Evolutionary conservation across 2,329 filamentous ascomycete genomes (phyloP).

Genomic region (Fusarium oligoseptatum): DNA sequence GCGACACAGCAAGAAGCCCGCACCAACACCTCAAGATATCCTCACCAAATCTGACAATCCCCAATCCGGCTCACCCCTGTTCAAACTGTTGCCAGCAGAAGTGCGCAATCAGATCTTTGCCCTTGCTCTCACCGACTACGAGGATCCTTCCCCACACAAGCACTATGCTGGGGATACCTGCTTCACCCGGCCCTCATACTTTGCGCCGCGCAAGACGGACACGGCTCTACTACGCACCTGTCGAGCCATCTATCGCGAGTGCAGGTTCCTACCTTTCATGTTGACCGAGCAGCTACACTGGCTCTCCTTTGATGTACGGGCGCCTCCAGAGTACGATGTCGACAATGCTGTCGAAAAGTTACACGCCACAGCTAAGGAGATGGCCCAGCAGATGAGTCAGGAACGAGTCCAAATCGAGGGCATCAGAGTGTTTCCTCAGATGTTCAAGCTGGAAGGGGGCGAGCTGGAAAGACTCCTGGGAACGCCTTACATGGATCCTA

Average conservation of each 20-base stretch:
- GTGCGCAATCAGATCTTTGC: slow-evolving; percentile 63
- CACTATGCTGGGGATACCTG: slow-evolving; percentile 50
- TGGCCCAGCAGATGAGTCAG: slow-evolving; percentile 39
- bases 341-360: not conserved
- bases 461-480: slow-evolving; percentile 45
- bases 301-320: slow-evolving; percentile 48
- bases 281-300: slow-evolving; percentile 57
- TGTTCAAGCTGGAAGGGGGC: slow-evolving; percentile 54
- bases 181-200: slow-evolving; percentile 58
- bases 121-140: slow-evolving; percentile 54
- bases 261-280: slow-evolving; percentile 58
- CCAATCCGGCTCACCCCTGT: slow-evolving; percentile 49
- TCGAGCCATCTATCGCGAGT: slow-evolving; percentile 56
- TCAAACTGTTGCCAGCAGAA: slow-evolving; percentile 60
- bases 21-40: not conserved
- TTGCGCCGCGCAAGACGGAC: slow-evolving; percentile 52
- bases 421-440: slow-evolving; percentile 59
- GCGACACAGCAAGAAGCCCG: not conserved
- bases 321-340: slow-evolving; percentile 45
- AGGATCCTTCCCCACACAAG: slow-evolving; percentile 46
- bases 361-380: slow-evolving; percentile 18
- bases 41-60: not conserved
- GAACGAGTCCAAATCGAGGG: slow-evolving; percentile 45
- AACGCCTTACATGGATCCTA: slow-evolving; percentile 50
- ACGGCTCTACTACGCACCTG: slow-evolving; percentile 58